phyloP scores from a whole-genome alignment of 139 green algal genomes.

The Chlorella sp. region DNA sequence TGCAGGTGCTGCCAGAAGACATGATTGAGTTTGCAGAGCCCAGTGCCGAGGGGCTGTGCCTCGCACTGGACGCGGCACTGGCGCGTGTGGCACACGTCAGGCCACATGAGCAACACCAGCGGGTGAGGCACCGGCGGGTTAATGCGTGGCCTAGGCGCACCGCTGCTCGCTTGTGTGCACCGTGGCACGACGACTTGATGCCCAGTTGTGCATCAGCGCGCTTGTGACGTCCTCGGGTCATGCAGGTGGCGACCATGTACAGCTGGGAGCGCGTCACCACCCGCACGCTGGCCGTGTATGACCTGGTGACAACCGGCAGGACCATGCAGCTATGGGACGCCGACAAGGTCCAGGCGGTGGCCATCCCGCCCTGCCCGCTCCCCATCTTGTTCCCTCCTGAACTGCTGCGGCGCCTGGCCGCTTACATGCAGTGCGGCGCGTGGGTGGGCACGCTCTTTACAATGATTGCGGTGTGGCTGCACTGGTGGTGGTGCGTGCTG shows the following conservation, averaged over 20 bases:
- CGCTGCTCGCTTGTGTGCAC: background rate
- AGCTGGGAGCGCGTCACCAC: slow-evolving; percentile 78
- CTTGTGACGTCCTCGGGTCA: background rate
- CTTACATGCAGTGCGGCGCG: slow-evolving; percentile 50
- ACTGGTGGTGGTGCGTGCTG: slow-evolving; percentile 40
- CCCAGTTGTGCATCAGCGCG: background rate
- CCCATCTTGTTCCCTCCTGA: background rate
- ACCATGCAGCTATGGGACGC: background rate
- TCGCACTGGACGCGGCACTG: slow-evolving; percentile 41
- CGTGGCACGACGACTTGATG: background rate
- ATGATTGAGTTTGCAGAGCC: slow-evolving; percentile 85
- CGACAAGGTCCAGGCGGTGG: background rate
- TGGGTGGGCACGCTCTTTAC: slow-evolving; percentile 69
- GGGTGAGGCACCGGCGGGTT: slow-evolving; percentile 19
- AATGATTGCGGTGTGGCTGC: slow-evolving; percentile 48
- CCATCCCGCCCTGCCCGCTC: no score
- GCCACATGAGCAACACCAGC: slow-evolving; percentile 46
- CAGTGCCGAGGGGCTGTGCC: slow-evolving; percentile 49
- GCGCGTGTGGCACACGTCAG: slow-evolving; percentile 8
- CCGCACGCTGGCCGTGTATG: slow-evolving; percentile 37
- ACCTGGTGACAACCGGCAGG: slow-evolving; percentile 21
- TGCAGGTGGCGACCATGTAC: slow-evolving; percentile 78
- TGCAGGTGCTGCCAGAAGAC: slow-evolving; percentile 76
- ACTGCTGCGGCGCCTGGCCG: background rate
- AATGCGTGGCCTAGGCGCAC: background rate